A percentile compares a stretch with the other conserved stretches of the same genome.
Conservation (phyloP, 805 yeast species). For the Vanderwaltozyma verrucispora region DNA sequence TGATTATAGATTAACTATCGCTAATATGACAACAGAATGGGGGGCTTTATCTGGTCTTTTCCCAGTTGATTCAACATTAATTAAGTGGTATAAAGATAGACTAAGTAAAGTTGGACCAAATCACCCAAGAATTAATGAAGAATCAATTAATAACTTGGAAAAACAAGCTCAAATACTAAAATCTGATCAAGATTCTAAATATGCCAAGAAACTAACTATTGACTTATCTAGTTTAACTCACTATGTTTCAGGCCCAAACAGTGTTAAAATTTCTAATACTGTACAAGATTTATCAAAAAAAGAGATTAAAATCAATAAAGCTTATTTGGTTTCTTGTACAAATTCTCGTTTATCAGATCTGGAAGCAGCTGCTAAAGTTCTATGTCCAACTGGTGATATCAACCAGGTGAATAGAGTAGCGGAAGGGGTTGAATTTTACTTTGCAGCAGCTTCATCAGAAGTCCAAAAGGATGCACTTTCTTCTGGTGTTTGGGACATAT, state of each 20-base stretch:
- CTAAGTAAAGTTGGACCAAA: slow-evolving; percentile 40
- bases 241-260: slow-evolving; percentile 91
- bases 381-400: slow-evolving; percentile 33
- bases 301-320: slow-evolving; percentile 77
- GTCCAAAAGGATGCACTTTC: slow-evolving; percentile 90
- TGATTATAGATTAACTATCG: slow-evolving; percentile 84
- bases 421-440: slow-evolving; percentile 85
- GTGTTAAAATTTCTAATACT: slow-evolving; percentile 83
- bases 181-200: slow-evolving; percentile 70
- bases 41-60: slow-evolving; percentile 95
- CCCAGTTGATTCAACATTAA: slow-evolving; percentile 80
- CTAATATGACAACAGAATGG: slow-evolving; percentile 98
- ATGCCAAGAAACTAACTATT: slow-evolving; percentile 78
- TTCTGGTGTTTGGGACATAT: slow-evolving; percentile 83
- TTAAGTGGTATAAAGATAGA: slow-evolving; percentile 69
- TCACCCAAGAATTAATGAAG: slow-evolving; percentile 73
- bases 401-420: slow-evolving; percentile 54
- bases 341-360: slow-evolving; percentile 90
- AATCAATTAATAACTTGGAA: slow-evolving; percentile 38
- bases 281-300: slow-evolving; percentile 62
- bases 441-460: slow-evolving; percentile 92
- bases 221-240: slow-evolving; percentile 79
- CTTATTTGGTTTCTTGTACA: slow-evolving; percentile 96
- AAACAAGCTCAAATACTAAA: slow-evolving; percentile 8
- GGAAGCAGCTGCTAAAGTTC: slow-evolving; percentile 85